Percentiles rank a stretch among this genome's conserved stretches.
phyloP scores from a whole-genome alignment of 1,284 basidiomycete genomes.

The Ustilago curta region DNA sequence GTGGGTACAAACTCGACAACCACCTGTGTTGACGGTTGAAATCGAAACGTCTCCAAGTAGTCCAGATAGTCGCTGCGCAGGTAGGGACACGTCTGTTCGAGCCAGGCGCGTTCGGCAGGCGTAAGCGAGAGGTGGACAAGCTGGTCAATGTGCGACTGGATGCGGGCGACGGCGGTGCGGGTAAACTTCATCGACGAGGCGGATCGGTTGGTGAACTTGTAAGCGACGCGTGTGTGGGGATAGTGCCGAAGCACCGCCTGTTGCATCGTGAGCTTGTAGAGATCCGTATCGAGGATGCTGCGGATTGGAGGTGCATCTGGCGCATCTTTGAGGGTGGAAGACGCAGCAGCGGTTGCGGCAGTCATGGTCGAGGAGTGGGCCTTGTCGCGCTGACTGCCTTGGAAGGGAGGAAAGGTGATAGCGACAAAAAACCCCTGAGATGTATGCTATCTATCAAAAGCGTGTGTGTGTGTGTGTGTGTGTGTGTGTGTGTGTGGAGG shows the following conservation, averaged over 20 bases:
- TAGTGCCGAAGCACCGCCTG: slow-evolving; percentile 89
- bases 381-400: neutral
- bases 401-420: too few species aligned
- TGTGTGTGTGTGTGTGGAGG: neutral
- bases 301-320: slow-evolving; percentile 28
- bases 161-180: slow-evolving; percentile 77
- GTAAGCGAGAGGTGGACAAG: slow-evolving; percentile 78
- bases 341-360: neutral
- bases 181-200: slow-evolving; percentile 78
- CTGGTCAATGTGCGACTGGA: slow-evolving; percentile 73
- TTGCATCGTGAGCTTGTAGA: slow-evolving; percentile 99
- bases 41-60: slow-evolving; percentile 79
- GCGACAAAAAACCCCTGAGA: too few species aligned
- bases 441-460: too few species aligned
- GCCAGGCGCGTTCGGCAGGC: slow-evolving; percentile 77
- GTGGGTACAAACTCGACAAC: slow-evolving; percentile 76
- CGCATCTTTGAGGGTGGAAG: slow-evolving; percentile 21
- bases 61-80: slow-evolving; percentile 81
- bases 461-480: too few species aligned
- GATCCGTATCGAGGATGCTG: slow-evolving; percentile 91
- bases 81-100: slow-evolving; percentile 80
- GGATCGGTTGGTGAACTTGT: slow-evolving; percentile 88
- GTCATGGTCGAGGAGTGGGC: neutral
- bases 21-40: slow-evolving; percentile 83
- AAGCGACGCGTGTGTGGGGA: slow-evolving; percentile 74